Base-by-base conservation (phyloP, 768 basidiomycete species). In the Tylopilus subfusipes region DNA sequence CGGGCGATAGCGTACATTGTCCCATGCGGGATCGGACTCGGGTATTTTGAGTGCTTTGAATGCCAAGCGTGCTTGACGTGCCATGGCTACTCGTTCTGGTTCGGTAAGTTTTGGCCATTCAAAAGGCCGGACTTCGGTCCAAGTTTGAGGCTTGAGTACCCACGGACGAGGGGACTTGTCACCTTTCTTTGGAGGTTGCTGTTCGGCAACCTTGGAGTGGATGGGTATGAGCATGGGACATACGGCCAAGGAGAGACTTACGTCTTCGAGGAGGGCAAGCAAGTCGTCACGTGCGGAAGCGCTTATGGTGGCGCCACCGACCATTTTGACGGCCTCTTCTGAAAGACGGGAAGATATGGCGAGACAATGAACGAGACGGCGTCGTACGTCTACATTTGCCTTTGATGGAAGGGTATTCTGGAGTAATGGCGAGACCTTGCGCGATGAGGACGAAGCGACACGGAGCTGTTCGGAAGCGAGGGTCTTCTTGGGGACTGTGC, bases 91-190 rank as follows among this genome's bases (percentile, higher is more conserved):
- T 5, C 80, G 76, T 42, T 83, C 80, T 2, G 71, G 46, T 27
- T 80, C 78, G 3, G 73, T 72, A 25, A 86, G 72, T 27, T 72
- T 73, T 1, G 76, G 72, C 77, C 80, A 86, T 56, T 83, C 84
- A 53, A 76, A 83, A 0, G 88, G 88, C 7, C 85, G 82, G 24
- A 89, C 83, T 62, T 90, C 83, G 31, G 74, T 74, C 87, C 88
- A 90, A 3, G 80, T 72, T 19, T 68, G 63, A 22, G 76, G 70
- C 57, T 82, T 86, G 55, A 89, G 79, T 30, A 71, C 63, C 77
- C 84, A 90, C 1, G 59, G 61, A 53, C 73, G 72, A 2, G 75
- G 66, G 9, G 75, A 70, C 21, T 73, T 72, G 53, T 71, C 67
- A 2, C 70, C 70, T 29, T 66, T 76, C 59, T 66, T 75, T 29